These are phyloP conservation scores for Pleurotus platypus DNA, from an alignment of 768 basidiomycete species.

Conservation along the genomic window DNA sequence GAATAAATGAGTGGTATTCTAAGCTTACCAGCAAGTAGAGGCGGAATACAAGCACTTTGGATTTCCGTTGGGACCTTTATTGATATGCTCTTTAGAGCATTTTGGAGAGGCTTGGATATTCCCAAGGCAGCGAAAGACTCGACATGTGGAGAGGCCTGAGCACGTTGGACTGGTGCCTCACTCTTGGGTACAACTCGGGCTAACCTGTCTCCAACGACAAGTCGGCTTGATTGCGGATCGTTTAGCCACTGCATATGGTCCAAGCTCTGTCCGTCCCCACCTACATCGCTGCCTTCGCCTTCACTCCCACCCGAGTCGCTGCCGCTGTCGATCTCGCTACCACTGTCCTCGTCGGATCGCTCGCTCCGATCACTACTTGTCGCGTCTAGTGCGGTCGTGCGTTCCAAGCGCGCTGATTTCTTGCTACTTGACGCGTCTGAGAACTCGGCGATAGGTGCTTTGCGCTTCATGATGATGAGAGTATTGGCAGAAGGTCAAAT, in stretches of 20 bases:
- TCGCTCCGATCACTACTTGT: too few species aligned
- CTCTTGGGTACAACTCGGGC: not conserved
- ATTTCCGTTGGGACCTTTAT: slow-evolving; percentile 84
- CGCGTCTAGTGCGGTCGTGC: too few species aligned
- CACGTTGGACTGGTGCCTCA: too few species aligned
- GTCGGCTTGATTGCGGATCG: not conserved
- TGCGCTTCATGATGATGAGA: not conserved
- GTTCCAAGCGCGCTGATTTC: not conserved
- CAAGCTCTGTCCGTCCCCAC: not conserved
- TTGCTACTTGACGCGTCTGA: not conserved
- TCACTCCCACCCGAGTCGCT: not conserved
- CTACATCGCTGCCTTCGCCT: not conserved
- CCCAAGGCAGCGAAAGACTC: slow-evolving; percentile 35
- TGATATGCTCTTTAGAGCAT: slow-evolving; percentile 75
- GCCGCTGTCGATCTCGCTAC: too few species aligned
- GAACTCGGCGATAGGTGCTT: not conserved
- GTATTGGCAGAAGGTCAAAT: not conserved
- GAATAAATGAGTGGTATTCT: not conserved
- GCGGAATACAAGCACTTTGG: slow-evolving; percentile 87
- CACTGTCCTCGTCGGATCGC: too few species aligned
- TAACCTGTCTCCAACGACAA: not conserved
- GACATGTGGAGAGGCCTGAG: not conserved
- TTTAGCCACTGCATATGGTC: not conserved
- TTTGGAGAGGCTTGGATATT: slow-evolving; percentile 55
- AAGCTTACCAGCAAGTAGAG: slow-evolving; percentile 68